Evolutionary conservation across 768 basidiomycete species (phyloP).

Genomic region (Rhodotorula sphaerocarpa): DNA sequence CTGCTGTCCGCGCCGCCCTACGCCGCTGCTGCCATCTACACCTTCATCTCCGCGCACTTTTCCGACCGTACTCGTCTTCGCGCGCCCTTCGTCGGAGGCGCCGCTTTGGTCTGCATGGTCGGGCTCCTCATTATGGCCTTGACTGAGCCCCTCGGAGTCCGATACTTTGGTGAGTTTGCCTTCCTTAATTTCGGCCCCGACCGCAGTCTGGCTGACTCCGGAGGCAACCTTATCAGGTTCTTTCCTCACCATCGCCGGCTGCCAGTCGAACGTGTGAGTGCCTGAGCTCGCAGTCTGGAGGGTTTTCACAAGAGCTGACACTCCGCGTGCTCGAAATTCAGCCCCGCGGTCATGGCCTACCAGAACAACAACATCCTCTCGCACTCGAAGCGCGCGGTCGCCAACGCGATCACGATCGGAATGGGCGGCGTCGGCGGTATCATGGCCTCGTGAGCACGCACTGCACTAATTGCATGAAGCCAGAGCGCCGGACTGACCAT

Average conservation of each 20-base stretch:
- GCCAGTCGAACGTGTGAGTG: constrained; percentile 22
- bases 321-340: too few relatives aligned
- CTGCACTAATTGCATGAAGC: too few relatives aligned
- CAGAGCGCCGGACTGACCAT: too few relatives aligned
- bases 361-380: constrained; percentile 36
- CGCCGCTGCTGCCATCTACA: constrained; percentile 40
- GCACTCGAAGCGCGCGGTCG: constrained; percentile 37
- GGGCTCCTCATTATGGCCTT: constrained; percentile 35
- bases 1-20: constrained; percentile 42
- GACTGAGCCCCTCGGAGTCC: constrained; percentile 6
- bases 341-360: constrained; percentile 31
- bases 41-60: constrained; percentile 8
- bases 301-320: not conserved
- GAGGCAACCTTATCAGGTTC: not conserved
- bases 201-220: too few relatives aligned
- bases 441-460: too few relatives aligned
- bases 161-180: constrained; percentile 17
- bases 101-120: constrained; percentile 33
- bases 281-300: too few relatives aligned
- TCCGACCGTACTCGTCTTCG: constrained; percentile 34
- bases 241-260: constrained; percentile 25
- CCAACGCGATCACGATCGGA: constrained; percentile 34
- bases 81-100: constrained; percentile 37
- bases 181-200: too few relatives aligned
- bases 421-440: constrained; percentile 38